Percentiles rank a stretch among this genome's conserved stretches.
Evolutionary conservation across 352 stramenopile species (phyloP).

Genomic region (Phytopythium vexans): DNA sequence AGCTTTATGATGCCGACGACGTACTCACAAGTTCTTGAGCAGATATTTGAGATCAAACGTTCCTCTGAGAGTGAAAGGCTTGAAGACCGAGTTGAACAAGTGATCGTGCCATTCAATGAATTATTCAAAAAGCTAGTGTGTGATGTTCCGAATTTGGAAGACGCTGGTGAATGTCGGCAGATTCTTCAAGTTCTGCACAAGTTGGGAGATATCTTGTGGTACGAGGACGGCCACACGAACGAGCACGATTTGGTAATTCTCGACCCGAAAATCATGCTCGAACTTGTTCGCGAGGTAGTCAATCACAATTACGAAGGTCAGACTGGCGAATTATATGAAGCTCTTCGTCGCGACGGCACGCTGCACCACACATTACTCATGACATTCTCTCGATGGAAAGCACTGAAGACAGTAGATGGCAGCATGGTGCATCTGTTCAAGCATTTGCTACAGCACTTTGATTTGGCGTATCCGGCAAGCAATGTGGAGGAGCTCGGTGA

Average conservation of each 20-base stretch:
- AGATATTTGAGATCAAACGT: not conserved
- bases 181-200: conserved; percentile 11
- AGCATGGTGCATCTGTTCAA: conserved; percentile 10
- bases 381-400: conserved; percentile 5
- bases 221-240: conserved; percentile 1
- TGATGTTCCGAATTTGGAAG: not conserved
- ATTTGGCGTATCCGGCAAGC: conserved; percentile 10
- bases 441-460: conserved; percentile 7
- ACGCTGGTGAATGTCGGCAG: not conserved
- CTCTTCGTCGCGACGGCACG: conserved; percentile 5
- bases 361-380: conserved; percentile 7
- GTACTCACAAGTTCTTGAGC: conserved; percentile 5
- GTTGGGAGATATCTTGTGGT: conserved; percentile 17
- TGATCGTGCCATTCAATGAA: conserved; percentile 6
- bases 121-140: not conserved
- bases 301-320: conserved; percentile 12
- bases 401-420: not conserved
- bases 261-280: conserved; percentile 12
- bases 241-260: conserved; percentile 3
- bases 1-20: conserved; percentile 3
- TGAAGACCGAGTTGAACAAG: not conserved
- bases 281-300: conserved; percentile 14
- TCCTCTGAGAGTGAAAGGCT: not conserved
- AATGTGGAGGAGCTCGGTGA: not conserved
- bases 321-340: conserved; percentile 1